A percentile compares a stretch with the other conserved stretches of the same genome.
Conservation (phyloP, 2,329 filamentous ascomycete genomes). For the Calcarisporium arbuscula region DNA sequence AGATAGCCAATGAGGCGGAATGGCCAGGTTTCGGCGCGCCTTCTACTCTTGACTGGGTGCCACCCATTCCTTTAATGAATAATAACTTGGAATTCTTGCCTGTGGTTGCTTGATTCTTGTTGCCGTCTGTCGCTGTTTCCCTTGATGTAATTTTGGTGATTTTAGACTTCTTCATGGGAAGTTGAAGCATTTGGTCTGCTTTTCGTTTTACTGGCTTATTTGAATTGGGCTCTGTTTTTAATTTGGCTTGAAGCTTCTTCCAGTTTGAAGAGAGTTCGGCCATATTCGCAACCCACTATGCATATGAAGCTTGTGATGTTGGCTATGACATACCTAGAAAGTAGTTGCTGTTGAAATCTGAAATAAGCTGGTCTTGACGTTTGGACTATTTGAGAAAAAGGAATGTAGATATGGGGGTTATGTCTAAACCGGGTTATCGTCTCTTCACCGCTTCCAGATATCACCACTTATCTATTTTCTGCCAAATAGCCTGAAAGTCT, state of each 20-base stretch:
- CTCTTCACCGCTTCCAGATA: too few relatives aligned
- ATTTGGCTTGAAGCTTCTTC: conserved; percentile 67
- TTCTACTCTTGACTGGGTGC: conserved; percentile 39
- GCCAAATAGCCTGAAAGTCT: not conserved
- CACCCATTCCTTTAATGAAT: too few relatives aligned
- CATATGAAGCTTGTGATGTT: too few relatives aligned
- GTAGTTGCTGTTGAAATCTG: too few relatives aligned
- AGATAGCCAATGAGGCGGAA: conserved; percentile 51
- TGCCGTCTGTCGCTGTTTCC: conserved; percentile 5
- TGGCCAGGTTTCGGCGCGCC: conserved; percentile 31
- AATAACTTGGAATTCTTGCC: conserved; percentile 11
- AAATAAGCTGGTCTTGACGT: too few relatives aligned
- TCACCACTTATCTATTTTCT: not conserved
- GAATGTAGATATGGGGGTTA: too few relatives aligned
- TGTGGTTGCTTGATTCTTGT: not conserved
- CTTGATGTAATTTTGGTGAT: conserved; percentile 7
- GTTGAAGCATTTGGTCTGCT: conserved; percentile 22
- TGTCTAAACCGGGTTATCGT: too few relatives aligned
- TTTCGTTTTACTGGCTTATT: conserved; percentile 37
- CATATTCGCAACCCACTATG: conserved; percentile 18
- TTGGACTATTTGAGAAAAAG: too few relatives aligned
- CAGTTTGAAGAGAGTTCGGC: conserved; percentile 61
- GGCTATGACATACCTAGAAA: too few relatives aligned
- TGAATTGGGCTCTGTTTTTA: conserved; percentile 40
- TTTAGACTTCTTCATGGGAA: conserved; percentile 24